Evolutionary conservation across 352 stramenopile genomes (phyloP), one percentile per base, ranked within the genome.

Genomic region (Phytophthora palmivora): DNA sequence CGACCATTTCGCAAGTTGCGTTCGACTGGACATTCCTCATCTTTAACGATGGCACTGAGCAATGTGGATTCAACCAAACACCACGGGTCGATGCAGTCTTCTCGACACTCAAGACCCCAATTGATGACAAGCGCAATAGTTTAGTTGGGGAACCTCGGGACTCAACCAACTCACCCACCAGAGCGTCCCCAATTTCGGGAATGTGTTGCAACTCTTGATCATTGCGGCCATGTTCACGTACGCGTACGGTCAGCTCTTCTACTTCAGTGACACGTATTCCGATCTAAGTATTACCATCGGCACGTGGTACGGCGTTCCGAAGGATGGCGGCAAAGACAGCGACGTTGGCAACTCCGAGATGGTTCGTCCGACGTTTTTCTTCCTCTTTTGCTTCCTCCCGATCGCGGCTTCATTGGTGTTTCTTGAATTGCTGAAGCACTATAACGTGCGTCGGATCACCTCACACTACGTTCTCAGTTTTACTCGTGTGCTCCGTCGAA

Each of bases 321-420:
- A 38, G 4, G 24, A 59, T 41, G 55, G 42, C 36, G 53, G 39
- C 32, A 59, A 41, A 24, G 28, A 52, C 16, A 22, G 51, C 16
- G 10, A 33, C 9, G 54, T 45, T 14, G 67, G 65, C 16, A 63
- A 82, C 57, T 19, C 38, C 0, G 78, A 91, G 53, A 87, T 91
- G 73, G 52, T 81, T 10, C 75, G 74, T 4, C 67, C 70, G n/a
- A 88, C 75, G 7, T 89, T 74, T 55, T 78, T 89, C 33, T 63
- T 73, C 34, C 58, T 91, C 10, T 73, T 80, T 19, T 51, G 41
- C 3, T 58, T 81, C 15, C 15, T 87, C 6, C 76, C 82, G 3
- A 28, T 91, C 7, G 11, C 79, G 30, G 62, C 58, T 6, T 72
- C 58, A 7, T 38, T 79, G 14, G 7, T 88, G 26, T 50, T 88